A percentile compares a stretch with the other conserved stretches of the same genome.
phyloP scores from a whole-genome alignment of 2,329 filamentous ascomycete species.

The Curvularia spicifera region DNA sequence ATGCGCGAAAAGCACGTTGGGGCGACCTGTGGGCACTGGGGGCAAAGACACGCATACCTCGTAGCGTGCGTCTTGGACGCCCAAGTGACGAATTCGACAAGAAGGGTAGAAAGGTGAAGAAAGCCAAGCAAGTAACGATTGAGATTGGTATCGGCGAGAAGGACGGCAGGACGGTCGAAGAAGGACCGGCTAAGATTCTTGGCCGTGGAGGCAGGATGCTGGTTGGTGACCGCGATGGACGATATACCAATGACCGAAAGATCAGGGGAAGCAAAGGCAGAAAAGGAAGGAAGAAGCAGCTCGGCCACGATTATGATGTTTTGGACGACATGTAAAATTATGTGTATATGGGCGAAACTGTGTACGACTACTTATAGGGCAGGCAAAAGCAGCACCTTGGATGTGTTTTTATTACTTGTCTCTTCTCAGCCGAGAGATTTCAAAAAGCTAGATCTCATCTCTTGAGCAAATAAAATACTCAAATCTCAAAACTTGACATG shows the following conservation, averaged over 20 bases:
- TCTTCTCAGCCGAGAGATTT: background rate
- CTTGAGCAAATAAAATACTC: background rate
- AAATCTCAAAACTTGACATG: background rate
- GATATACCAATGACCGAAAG: constrained; percentile 43
- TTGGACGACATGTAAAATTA: constrained; percentile 28
- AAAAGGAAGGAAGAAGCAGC: constrained; percentile 48
- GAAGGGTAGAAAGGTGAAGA: constrained; percentile 47
- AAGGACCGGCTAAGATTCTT: constrained; percentile 24
- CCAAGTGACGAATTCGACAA: constrained; percentile 50
- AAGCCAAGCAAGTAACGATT: constrained; percentile 39
- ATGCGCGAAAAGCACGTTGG: constrained; percentile 89
- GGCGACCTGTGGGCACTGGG: constrained; percentile 95
- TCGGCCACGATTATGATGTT: constrained; percentile 14
- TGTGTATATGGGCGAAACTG: constrained; percentile 5
- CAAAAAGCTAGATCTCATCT: background rate
- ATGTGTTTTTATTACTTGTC: background rate
- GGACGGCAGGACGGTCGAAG: constrained; percentile 30
- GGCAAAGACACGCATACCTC: constrained; percentile 78
- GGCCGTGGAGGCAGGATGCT: constrained; percentile 30
- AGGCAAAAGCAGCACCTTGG: background rate
- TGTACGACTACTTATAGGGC: constrained; percentile 4
- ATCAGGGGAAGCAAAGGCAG: constrained; percentile 48
- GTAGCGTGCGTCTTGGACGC: constrained; percentile 66
- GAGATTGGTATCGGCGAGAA: constrained; percentile 38
- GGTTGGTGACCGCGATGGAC: constrained; percentile 40